Percentiles rank a stretch among this genome's conserved stretches.
These are phyloP conservation scores for Phialophora macrospora DNA, from an alignment of 2,329 filamentous ascomycete species.

Conservation along the genomic window DNA sequence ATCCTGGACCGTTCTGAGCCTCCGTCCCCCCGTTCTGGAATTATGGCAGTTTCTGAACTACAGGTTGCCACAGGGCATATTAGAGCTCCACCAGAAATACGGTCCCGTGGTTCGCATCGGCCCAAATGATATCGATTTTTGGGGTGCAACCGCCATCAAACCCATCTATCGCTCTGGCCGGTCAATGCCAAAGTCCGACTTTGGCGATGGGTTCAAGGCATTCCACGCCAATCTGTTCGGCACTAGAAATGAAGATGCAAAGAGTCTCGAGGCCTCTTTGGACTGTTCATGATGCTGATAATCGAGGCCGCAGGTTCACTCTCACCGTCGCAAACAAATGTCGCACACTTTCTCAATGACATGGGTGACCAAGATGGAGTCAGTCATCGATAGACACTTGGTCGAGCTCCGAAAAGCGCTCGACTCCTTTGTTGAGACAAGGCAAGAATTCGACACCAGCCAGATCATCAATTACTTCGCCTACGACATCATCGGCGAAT, in stretches of 20 bases:
- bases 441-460: conserved; percentile 43
- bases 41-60: background rate
- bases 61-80: background rate
- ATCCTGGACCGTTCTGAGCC: conserved; percentile 5
- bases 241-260: conserved; percentile 41
- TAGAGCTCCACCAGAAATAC: conserved; percentile 14
- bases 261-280: background rate
- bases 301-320: conserved; percentile 5
- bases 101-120: conserved; percentile 19
- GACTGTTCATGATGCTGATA: no score
- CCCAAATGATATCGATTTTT: conserved; percentile 44
- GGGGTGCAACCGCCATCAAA: conserved; percentile 41
- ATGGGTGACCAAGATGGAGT: conserved; percentile 47
- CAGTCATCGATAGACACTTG: conserved; percentile 44
- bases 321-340: conserved; percentile 37
- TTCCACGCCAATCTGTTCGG: conserved; percentile 45
- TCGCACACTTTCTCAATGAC: conserved; percentile 44
- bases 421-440: conserved; percentile 9
- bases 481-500: conserved; percentile 13
- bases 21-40: background rate
- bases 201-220: conserved; percentile 45
- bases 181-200: conserved; percentile 45
- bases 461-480: conserved; percentile 38
- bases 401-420: conserved; percentile 41
- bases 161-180: conserved; percentile 41